A percentile compares a stretch with the other conserved stretches of the same genome.
Conservation (phyloP, 1,284 basidiomycete genomes). For the Cerioporus squamosus region DNA sequence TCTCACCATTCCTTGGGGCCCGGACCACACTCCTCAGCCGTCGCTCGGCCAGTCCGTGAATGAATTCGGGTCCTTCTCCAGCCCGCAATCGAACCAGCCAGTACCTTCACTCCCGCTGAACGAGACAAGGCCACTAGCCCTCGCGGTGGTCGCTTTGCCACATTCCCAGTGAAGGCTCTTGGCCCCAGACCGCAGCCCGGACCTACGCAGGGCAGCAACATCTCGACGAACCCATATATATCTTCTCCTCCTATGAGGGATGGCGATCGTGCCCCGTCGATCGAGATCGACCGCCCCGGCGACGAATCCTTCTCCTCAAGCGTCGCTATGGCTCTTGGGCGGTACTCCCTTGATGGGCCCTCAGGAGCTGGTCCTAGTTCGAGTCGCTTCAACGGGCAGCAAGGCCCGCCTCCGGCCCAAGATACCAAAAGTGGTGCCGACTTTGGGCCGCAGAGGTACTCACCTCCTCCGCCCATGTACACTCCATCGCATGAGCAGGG, state of each 20-base stretch:
- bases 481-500: conserved; percentile 12
- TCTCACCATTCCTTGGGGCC: conserved; percentile 12
- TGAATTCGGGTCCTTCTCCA: conserved; percentile 32
- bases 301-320: conserved; percentile 55
- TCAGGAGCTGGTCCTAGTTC: conserved; percentile 8
- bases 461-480: conserved; percentile 32
- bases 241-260: conserved; percentile 27
- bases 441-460: conserved; percentile 21
- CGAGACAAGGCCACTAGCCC: conserved; percentile 19
- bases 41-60: conserved; percentile 10
- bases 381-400: conserved; percentile 10
- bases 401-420: conserved; percentile 21
- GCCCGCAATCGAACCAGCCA: conserved; percentile 23
- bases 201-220: conserved; percentile 3
- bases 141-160: conserved; percentile 52
- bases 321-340: conserved; percentile 51
- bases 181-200: conserved; percentile 28
- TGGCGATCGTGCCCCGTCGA: conserved; percentile 37
- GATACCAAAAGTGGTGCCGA: conserved; percentile 11
- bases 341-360: conserved; percentile 15
- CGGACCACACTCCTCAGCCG: conserved; percentile 8
- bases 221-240: conserved; percentile 21
- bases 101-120: conserved; percentile 25
- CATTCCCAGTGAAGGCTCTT: conserved; percentile 51
- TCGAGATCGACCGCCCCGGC: conserved; percentile 29